Conservation (phyloP, 2,329 filamentous ascomycete species). For the Lizonia empirigonia region DNA sequence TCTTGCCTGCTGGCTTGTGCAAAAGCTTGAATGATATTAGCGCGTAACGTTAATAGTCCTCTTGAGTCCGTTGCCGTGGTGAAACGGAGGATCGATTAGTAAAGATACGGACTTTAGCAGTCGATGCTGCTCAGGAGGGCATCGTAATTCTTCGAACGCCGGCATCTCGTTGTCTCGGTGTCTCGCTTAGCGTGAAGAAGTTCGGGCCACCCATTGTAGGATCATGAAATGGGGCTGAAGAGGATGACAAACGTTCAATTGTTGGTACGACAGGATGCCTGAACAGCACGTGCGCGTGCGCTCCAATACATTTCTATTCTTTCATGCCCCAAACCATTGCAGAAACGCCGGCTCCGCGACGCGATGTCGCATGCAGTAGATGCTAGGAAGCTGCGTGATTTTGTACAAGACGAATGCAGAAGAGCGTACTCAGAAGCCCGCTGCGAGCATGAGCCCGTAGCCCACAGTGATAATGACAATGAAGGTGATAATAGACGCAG, state of each 20-base stretch:
- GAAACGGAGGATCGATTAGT: background rate
- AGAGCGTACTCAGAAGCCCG: slow-evolving; percentile 60
- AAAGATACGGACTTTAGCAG: background rate
- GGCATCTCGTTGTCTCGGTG: background rate
- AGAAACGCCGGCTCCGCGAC: slow-evolving; percentile 6
- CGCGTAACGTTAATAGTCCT: background rate
- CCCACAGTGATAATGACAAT: slow-evolving; percentile 84
- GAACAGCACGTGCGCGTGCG: background rate
- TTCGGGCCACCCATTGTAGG: background rate
- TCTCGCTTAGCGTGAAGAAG: background rate
- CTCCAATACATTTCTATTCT: background rate
- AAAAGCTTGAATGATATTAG: background rate
- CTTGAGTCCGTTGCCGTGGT: background rate
- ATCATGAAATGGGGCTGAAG: background rate
- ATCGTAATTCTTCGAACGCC: background rate
- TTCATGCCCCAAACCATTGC: background rate
- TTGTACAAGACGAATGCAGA: slow-evolving; percentile 2
- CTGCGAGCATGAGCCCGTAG: slow-evolving; percentile 85
- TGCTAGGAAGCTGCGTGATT: slow-evolving; percentile 2
- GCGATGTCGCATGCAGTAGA: slow-evolving; percentile 9
- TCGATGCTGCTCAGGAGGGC: background rate
- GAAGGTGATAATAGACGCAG: slow-evolving; percentile 81
- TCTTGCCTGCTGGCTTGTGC: background rate
- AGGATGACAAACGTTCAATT: background rate
- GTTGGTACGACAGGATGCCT: slow-evolving; percentile 1